phyloP scores from a whole-genome alignment of 345 rosid genomes.

The Eucalyptus sideroxylon region DNA sequence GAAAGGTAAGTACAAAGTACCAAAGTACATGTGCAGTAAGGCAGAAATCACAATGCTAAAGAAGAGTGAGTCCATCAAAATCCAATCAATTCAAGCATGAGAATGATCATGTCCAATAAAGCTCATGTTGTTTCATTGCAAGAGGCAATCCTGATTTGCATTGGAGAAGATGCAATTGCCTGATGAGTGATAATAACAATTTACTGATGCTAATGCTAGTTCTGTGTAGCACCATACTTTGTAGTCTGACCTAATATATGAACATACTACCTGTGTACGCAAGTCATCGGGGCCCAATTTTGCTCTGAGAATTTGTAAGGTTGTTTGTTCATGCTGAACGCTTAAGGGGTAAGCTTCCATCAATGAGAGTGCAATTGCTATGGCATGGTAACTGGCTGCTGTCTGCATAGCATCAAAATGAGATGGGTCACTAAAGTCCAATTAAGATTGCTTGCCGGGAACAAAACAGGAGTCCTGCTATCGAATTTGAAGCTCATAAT shows the following conservation, averaged over 20 bases:
- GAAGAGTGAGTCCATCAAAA: background rate
- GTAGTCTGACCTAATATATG: background rate
- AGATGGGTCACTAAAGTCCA: background rate
- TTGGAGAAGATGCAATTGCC: background rate
- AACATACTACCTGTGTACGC: conserved; percentile 74
- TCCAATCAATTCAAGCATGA: background rate
- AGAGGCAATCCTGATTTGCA: background rate
- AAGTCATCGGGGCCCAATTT: conserved; percentile 97
- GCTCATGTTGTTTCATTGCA: background rate
- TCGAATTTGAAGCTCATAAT: background rate
- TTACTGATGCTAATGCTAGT: background rate
- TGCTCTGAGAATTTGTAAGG: conserved; percentile 84
- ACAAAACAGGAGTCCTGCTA: background rate
- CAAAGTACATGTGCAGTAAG: background rate
- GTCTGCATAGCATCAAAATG: conserved; percentile 41
- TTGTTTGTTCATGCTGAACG: conserved; percentile 98
- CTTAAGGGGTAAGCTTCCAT: conserved; percentile 98
- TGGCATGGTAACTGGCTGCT: conserved; percentile 99
- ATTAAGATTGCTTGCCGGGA: background rate
- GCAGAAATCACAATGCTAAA: background rate
- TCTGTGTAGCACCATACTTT: background rate
- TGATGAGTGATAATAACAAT: background rate
- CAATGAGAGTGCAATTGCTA: conserved; percentile 98
- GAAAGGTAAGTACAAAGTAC: background rate
- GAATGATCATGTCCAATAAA: background rate